Evolutionary conservation across 495 filamentous ascomycete species (phyloP).

Genomic region (Hypoxylon fuscum): DNA sequence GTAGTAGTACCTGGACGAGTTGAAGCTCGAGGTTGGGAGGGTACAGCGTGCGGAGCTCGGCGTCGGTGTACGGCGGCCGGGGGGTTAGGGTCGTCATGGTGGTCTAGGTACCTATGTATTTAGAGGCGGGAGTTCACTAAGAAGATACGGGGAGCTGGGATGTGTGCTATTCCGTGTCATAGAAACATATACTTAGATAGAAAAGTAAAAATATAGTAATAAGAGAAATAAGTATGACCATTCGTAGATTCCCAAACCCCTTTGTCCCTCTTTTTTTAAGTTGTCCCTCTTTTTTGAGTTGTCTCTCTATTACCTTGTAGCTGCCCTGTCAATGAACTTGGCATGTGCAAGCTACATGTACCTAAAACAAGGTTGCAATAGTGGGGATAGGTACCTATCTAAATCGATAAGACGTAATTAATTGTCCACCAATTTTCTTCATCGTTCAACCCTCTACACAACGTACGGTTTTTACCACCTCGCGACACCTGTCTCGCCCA

Average conservation of each 20-base stretch:
- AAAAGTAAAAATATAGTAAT: too few species aligned
- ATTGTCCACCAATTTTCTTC: not conserved
- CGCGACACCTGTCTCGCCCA: not conserved
- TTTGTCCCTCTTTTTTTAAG: too few species aligned
- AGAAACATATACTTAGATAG: too few species aligned
- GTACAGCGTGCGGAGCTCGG: constrained; percentile 85
- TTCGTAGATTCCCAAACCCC: too few species aligned
- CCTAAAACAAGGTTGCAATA: too few species aligned
- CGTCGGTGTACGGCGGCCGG: constrained; percentile 77
- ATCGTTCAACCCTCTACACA: not conserved
- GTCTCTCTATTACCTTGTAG: too few species aligned
- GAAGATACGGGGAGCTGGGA: not conserved
- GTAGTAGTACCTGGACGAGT: constrained; percentile 88
- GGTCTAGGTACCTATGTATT: not conserved
- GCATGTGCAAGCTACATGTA: too few species aligned
- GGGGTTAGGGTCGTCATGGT: constrained; percentile 81
- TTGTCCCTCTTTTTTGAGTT: too few species aligned
- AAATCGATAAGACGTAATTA: constrained; percentile 1
- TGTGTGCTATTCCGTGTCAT: too few species aligned
- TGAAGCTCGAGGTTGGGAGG: constrained; percentile 81
- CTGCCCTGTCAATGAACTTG: too few species aligned
- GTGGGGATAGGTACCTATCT: not conserved
- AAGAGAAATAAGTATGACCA: too few species aligned
- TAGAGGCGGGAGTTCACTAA: not conserved
- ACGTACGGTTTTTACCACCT: not conserved